These are phyloP conservation scores for Triglochin maritima DNA, from an alignment of 106 monocot genomes.

Conservation along the genomic window DNA sequence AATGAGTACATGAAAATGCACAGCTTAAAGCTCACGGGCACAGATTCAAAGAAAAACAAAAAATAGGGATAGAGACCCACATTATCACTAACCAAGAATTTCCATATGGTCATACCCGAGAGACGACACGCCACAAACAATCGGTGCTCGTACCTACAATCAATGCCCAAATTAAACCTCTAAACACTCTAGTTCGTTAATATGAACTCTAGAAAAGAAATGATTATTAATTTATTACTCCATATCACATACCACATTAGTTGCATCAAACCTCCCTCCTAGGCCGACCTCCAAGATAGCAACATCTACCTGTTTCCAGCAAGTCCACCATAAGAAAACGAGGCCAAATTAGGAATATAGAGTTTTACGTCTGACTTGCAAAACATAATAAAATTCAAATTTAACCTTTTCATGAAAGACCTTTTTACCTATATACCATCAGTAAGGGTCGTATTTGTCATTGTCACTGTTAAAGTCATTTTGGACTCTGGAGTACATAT, in stretches of 20 bases:
- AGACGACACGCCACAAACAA: constrained; percentile 85
- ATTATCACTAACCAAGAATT: constrained; percentile 57
- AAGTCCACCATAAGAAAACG: background rate
- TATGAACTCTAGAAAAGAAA: background rate
- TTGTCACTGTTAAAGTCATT: too few relatives aligned
- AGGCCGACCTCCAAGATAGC: constrained; percentile 18
- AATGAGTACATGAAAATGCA: too few relatives aligned
- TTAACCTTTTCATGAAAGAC: too few relatives aligned
- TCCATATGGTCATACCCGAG: constrained; percentile 91
- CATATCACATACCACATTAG: constrained; percentile 8
- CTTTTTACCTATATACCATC: too few relatives aligned
- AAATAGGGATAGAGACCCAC: background rate
- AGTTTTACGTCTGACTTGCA: too few relatives aligned
- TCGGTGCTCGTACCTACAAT: constrained; percentile 51
- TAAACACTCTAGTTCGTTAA: background rate
- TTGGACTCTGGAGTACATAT: too few relatives aligned
- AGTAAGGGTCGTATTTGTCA: too few relatives aligned
- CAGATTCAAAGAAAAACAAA: too few relatives aligned
- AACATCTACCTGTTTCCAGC: constrained; percentile 8
- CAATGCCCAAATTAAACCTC: background rate
- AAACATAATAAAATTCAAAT: too few relatives aligned
- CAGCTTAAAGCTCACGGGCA: too few relatives aligned
- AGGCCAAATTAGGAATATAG: background rate
- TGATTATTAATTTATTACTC: background rate
- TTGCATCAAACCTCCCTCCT: constrained; percentile 14